phyloP scores from a whole-genome alignment of 495 filamentous ascomycete species.

The Penicillium cinerascens region DNA sequence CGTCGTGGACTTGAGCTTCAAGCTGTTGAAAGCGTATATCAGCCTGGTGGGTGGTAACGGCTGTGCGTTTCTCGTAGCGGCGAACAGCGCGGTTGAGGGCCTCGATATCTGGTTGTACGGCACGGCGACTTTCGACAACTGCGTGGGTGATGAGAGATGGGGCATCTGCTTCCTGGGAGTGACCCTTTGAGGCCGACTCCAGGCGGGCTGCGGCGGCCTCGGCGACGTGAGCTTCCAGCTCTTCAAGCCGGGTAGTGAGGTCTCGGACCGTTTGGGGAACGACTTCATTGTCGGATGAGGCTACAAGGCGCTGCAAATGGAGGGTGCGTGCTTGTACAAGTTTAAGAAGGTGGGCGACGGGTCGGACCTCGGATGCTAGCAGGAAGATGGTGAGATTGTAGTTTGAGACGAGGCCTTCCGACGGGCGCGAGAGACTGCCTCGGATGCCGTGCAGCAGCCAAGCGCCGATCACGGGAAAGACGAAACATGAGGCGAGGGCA shows the following conservation, averaged over 20 bases:
- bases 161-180: conserved; percentile 17
- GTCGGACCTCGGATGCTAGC: conserved; percentile 79
- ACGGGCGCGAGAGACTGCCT: conserved; percentile 70
- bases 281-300: conserved; percentile 41
- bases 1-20: conserved; percentile 68
- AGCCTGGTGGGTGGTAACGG: conserved; percentile 65
- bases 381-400: conserved; percentile 95
- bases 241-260: conserved; percentile 61
- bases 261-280: conserved; percentile 50
- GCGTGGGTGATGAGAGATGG: conserved; percentile 45
- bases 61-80: conserved; percentile 88
- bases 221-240: conserved; percentile 61
- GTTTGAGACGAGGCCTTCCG: conserved; percentile 82
- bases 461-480: conserved; percentile 72
- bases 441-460: conserved; percentile 76
- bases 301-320: conserved; percentile 74
- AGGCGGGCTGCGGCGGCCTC: conserved; percentile 33
- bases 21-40: conserved; percentile 70
- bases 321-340: conserved; percentile 74
- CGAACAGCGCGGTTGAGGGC: conserved; percentile 85
- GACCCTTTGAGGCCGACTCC: conserved; percentile 7
- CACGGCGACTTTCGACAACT: conserved; percentile 57
- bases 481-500: conserved; percentile 74
- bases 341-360: conserved; percentile 74
- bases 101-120: conserved; percentile 77